A percentile compares a stretch with the other conserved stretches of the same genome.
These are phyloP conservation scores for Xerocomellus chrysenteron DNA, from an alignment of 768 basidiomycete genomes.

Conservation along the genomic window DNA sequence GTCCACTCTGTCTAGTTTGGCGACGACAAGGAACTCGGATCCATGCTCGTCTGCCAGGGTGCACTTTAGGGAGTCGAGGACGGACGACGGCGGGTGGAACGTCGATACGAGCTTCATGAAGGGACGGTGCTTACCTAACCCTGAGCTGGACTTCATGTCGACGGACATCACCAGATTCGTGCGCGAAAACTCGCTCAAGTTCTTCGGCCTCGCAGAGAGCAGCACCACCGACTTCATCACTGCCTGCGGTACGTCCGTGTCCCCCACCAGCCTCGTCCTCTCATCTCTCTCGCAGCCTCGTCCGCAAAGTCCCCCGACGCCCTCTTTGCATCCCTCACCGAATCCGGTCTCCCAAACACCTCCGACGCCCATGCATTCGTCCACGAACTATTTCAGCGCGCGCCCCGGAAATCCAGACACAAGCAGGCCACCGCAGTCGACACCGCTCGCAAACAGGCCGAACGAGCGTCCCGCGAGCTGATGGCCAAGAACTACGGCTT, in stretches of 20 bases:
- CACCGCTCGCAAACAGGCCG: constrained; percentile 60
- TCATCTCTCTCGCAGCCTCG: constrained; percentile 46
- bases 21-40: constrained; percentile 65
- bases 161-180: constrained; percentile 68
- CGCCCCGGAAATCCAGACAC: constrained; percentile 74
- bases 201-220: constrained; percentile 81
- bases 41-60: constrained; percentile 47
- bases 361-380: constrained; percentile 80
- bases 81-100: constrained; percentile 74
- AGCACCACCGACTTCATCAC: constrained; percentile 86
- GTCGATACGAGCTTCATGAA: constrained; percentile 64
- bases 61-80: constrained; percentile 68
- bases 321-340: constrained; percentile 72
- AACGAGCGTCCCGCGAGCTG: constrained; percentile 70
- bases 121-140: background rate
- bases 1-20: constrained; percentile 64
- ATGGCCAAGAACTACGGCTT: constrained; percentile 75
- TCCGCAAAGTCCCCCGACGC: constrained; percentile 78
- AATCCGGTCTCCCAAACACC: constrained; percentile 79
- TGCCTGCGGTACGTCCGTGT: constrained; percentile 62
- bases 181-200: constrained; percentile 77
- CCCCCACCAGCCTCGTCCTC: background rate
- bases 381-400: constrained; percentile 69
- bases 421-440: constrained; percentile 47
- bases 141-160: constrained; percentile 44